These are phyloP conservation scores for Helichrysum umbraculigerum DNA, from an alignment of 129 eudicot genomes.

Conservation along the genomic window DNA sequence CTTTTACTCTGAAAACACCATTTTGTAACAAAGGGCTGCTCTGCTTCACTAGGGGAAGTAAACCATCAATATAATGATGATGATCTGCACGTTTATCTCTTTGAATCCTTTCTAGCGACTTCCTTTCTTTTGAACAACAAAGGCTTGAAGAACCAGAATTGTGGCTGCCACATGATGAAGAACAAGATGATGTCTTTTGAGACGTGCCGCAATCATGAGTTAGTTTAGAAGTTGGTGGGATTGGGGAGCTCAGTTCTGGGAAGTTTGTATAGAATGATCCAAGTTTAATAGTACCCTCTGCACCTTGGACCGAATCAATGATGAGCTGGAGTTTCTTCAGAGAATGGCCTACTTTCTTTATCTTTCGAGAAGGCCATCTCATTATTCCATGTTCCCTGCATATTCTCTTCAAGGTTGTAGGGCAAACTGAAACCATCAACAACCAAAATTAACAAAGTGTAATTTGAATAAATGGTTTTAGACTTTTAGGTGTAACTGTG, in stretches of 20 bases:
- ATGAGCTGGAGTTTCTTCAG: constrained; percentile 61
- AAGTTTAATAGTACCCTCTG: constrained; percentile 58
- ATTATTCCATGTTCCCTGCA: constrained; percentile 74
- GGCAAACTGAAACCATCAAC: constrained; percentile 45
- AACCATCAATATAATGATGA: not conserved
- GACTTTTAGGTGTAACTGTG: not conserved
- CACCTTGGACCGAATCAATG: constrained; percentile 72
- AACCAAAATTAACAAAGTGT: constrained; percentile 1
- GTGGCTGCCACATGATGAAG: constrained; percentile 41
- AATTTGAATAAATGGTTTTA: not conserved
- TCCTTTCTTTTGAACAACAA: constrained; percentile 35
- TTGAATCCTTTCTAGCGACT: constrained; percentile 27
- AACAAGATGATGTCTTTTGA: constrained; percentile 23
- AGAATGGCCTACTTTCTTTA: constrained; percentile 70
- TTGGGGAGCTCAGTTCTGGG: constrained; percentile 50
- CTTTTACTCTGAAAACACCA: constrained; percentile 43
- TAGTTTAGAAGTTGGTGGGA: constrained; percentile 18
- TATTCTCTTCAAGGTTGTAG: constrained; percentile 74
- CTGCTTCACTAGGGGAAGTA: not conserved
- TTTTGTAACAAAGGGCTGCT: not conserved
- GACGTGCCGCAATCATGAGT: constrained; percentile 24
- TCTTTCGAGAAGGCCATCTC: constrained; percentile 76
- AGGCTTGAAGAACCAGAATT: constrained; percentile 52
- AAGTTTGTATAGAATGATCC: constrained; percentile 57
- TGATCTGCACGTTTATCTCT: not conserved